Evolutionary conservation across 169 alveolate genomes (phyloP), one percentile per base, ranked within the genome.

Genomic region (Plasmodium knowlesi): DNA sequence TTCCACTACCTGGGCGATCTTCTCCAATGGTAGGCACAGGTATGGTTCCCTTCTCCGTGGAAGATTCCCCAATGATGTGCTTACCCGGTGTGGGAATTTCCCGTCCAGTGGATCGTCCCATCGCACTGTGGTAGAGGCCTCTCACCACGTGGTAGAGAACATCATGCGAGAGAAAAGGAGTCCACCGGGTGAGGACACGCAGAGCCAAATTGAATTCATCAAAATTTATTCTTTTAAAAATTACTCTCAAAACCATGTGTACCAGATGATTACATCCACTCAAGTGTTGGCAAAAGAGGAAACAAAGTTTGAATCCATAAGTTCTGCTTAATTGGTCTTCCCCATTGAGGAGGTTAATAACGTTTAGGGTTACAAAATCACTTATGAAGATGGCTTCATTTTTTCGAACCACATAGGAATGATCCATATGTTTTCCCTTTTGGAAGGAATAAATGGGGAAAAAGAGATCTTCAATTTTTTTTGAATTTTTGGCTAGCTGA

Each of bases 361-460:
- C 82, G 41, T 89, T 14, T 30, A 89, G 37, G 4, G 82, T 79
- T 1, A 89, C 72, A 1, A 32, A 37, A 19, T 88, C 74, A 0
- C 50, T 72, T 16, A 89, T 89, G 82, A 79, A 89, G 8, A 79
- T 28, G 16, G 89, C 89, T 57, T 89, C 89, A 89, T 89, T 89
- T 12, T 79, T 61, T 79, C 41, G 46, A 5, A 79, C 32, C 12
- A 89, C 34, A 34, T 61, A 89, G 9, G 50, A 89, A 89, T 89
- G n/a, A 34, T 89, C 94, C 32, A n/a, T 46, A 41, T 89, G 39
- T 61, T 89, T 89, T 34, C 71, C 61, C 43, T 86, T 86, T 30
- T 46, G 32, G 53, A 16, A 10, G n/a, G 34, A 34, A 53, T 57
- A 89, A 28, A 61, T 41, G 37, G 34, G 0, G 61, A 79, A 89